Evolutionary conservation across 176 grass and related monocot species (phyloP).

Genomic region (Lolium multiflorum): DNA sequence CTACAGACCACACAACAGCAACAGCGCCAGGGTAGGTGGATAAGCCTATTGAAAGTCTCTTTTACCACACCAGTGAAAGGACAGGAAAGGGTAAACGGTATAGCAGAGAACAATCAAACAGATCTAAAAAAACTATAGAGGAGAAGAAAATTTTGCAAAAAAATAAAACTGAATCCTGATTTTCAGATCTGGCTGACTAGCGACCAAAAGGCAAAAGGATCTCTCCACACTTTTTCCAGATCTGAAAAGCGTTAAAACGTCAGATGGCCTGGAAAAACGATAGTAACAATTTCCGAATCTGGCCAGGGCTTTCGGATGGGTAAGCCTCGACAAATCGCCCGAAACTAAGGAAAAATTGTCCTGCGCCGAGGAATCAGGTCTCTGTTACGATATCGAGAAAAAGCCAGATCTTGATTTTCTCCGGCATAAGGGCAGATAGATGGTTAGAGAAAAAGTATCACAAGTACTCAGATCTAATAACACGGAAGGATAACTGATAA

Average conservation of each 20-base stretch:
- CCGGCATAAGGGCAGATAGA: background rate
- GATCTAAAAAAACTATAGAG: background rate
- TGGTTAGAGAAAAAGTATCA: background rate
- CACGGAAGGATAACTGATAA: background rate
- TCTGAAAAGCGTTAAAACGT: background rate
- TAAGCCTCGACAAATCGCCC: too few relatives aligned
- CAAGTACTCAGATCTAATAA: slow-evolving; percentile 20
- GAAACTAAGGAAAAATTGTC: too few relatives aligned
- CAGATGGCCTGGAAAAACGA: background rate
- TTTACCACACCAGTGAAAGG: background rate
- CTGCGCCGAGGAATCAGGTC: background rate
- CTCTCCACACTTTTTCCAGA: background rate
- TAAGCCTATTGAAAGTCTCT: background rate
- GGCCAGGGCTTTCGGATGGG: background rate
- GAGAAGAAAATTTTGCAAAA: background rate
- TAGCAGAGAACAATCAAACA: background rate
- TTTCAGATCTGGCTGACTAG: slow-evolving; percentile 26
- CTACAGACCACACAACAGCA: background rate
- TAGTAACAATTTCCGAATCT: background rate
- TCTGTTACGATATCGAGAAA: background rate
- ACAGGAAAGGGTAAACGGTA: background rate
- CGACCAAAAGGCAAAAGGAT: background rate
- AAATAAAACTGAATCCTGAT: background rate
- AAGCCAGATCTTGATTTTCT: background rate
- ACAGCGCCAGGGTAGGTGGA: background rate